A percentile compares a stretch with the other conserved stretches of the same genome.
These are phyloP conservation scores for Pseudohalonectria lignicola DNA, from an alignment of 2,329 filamentous ascomycete species.

Conservation along the genomic window DNA sequence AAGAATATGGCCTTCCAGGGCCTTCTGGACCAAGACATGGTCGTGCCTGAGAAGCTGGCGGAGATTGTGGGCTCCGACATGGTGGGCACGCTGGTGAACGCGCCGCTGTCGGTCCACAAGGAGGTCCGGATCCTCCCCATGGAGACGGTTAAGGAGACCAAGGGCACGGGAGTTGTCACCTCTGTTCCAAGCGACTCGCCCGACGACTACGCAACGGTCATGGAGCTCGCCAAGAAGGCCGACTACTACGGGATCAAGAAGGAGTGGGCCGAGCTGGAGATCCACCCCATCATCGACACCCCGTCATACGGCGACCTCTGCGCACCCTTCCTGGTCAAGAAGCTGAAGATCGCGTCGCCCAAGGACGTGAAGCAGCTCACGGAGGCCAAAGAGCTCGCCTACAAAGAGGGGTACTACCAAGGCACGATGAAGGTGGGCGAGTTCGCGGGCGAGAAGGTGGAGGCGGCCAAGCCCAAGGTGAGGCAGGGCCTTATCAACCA, in stretches of 20 bases:
- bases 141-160: constrained; percentile 83
- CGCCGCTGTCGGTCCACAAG: constrained; percentile 77
- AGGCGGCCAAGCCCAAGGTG: constrained; percentile 73
- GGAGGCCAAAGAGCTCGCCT: constrained; percentile 90
- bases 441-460: constrained; percentile 77
- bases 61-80: constrained; percentile 70
- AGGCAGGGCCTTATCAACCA: constrained; percentile 64
- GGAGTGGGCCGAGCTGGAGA: constrained; percentile 89
- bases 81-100: constrained; percentile 79
- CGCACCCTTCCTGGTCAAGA: constrained; percentile 74
- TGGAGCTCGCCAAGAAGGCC: constrained; percentile 85
- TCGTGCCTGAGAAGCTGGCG: constrained; percentile 56
- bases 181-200: constrained; percentile 93
- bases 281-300: constrained; percentile 80
- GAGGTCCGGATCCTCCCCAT: constrained; percentile 86
- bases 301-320: constrained; percentile 78
- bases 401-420: constrained; percentile 97
- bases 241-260: constrained; percentile 95
- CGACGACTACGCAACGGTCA: constrained; percentile 84
- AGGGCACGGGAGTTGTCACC: constrained; percentile 94
- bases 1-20: constrained; percentile 96
- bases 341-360: constrained; percentile 92
- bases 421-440: constrained; percentile 82
- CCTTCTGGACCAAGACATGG: constrained; percentile 67
- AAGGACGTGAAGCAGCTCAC: constrained; percentile 80